Base-by-base conservation (phyloP, 2,329 filamentous ascomycete genomes). In the Arthrocladium fulminans region DNA sequence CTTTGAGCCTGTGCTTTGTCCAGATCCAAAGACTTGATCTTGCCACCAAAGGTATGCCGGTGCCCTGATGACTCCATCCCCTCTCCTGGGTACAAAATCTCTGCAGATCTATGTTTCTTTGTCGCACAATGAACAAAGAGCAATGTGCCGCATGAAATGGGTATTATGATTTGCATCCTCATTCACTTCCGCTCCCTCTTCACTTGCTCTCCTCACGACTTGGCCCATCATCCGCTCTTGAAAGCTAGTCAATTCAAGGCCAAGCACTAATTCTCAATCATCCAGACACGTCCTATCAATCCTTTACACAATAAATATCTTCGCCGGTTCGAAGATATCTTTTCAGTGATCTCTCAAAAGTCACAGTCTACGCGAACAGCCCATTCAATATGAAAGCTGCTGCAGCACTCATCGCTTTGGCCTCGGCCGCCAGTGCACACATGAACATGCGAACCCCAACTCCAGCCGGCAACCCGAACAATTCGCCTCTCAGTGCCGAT, bases 371-470 rank as follows among this genome's bases (percentile, higher is more conserved):
- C 9, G 42, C 45, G 38, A 48, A 48, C 34, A 41, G 32, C 22
- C 10, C 15, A 10, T 40, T 29, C 39, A 51, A 39, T 24, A 52
- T 51, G 40, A 48, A 49, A 24, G 35, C 45, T 20, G 55, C 57
- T 42, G 65, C 77, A 60, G 70, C 73, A 57, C 57, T 76, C 51
- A 75, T 79, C 29, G 63, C 72, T 37, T 60, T 65, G 61, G 65
- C 88, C 57, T 68, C 79, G 52, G 57, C 77, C 47, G 77, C 74
- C 58, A 75, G 78, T 43, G 87, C 84, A 37, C 92, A 97, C 66
- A 84, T 96, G 74, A 69, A 76, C 34, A 83, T 97, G 73, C 67
- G 61, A 45, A 73, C 69, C 7, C 90, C 92, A 0, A 63, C 71
- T 2, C 88, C 88, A 0, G 89, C 79, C 52, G 59, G 68, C 56